Percentiles rank a stretch among this genome's conserved stretches.
Evolutionary conservation across 2,329 filamentous ascomycete species (phyloP).

Genomic region (Bisporella sp.): DNA sequence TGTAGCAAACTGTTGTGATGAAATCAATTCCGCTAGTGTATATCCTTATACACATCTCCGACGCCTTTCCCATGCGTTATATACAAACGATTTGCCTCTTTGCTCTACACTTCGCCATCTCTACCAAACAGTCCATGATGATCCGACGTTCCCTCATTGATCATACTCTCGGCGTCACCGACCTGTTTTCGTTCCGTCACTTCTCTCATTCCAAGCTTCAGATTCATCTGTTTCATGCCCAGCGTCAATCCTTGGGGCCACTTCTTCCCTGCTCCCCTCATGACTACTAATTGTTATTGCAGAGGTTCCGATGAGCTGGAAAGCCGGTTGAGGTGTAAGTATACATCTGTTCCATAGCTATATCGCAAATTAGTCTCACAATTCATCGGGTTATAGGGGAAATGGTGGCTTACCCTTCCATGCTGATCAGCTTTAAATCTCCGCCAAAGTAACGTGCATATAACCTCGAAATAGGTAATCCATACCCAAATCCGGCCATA

Average conservation of each 20-base stretch:
- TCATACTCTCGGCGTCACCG: conserved; percentile 74
- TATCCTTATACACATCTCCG: not conserved
- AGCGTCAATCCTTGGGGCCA: conserved; percentile 58
- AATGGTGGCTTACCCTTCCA: conserved; percentile 76
- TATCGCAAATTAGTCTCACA: conserved; percentile 13
- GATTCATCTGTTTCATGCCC: conserved; percentile 48
- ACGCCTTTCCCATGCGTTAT: not conserved
- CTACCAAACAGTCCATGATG: conserved; percentile 28
- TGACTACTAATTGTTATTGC: conserved; percentile 74
- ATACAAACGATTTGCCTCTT: not conserved
- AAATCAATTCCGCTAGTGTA: not conserved
- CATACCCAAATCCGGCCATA: conserved; percentile 99
- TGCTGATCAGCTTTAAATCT: conserved; percentile 94
- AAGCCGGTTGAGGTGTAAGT: conserved; percentile 92
- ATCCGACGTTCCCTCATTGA: conserved; percentile 41
- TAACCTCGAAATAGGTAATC: conserved; percentile 83
- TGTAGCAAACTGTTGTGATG: too few relatives aligned
- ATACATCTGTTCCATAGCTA: conserved; percentile 96
- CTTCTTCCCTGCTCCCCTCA: conserved; percentile 33
- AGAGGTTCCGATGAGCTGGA: conserved; percentile 94
- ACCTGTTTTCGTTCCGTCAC: conserved; percentile 85
- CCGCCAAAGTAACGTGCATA: conserved; percentile 98
- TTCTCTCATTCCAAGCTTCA: conserved; percentile 63
- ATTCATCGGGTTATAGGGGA: not conserved
- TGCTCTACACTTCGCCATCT: conserved; percentile 23